phyloP scores from a whole-genome alignment of 139 green algal genomes.

The Volvox reticuliferus region DNA sequence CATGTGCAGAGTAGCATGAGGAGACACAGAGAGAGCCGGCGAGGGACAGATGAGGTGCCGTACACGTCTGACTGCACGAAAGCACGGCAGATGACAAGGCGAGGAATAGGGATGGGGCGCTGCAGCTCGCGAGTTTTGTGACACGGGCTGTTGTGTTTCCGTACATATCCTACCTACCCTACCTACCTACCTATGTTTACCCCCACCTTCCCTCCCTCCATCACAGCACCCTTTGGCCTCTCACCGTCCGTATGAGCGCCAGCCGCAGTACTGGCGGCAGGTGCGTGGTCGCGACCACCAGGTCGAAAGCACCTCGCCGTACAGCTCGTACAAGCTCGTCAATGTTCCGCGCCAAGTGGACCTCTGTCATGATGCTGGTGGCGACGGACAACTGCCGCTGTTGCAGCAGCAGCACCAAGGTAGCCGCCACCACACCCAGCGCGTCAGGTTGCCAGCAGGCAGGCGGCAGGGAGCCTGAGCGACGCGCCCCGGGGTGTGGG shows the following conservation, averaged over 20 bases:
- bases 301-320: slow-evolving; percentile 2
- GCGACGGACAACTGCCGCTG: slow-evolving; percentile 6
- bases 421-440: not conserved
- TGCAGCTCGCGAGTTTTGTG: not conserved
- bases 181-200: too few species aligned
- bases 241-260: slow-evolving; percentile 26
- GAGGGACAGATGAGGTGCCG: too few species aligned
- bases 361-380: slow-evolving; percentile 8
- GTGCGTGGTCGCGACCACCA: slow-evolving; percentile 22
- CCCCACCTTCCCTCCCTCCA: not conserved
- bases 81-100: not conserved
- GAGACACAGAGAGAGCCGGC: too few species aligned
- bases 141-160: not conserved
- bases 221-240: not conserved
- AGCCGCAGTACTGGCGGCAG: slow-evolving; percentile 25
- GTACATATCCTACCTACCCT: too few species aligned
- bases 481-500: not conserved
- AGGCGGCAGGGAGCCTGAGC: not conserved
- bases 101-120: not conserved
- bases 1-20: too few species aligned
- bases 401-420: slow-evolving; percentile 21
- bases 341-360: slow-evolving; percentile 19
- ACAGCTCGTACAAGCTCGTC: slow-evolving; percentile 34
- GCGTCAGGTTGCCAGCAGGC: not conserved
- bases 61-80: too few species aligned